A percentile compares a stretch with the other conserved stretches of the same genome.
Conservation (phyloP, 345 rosid genomes). For the Combretum micranthum region DNA sequence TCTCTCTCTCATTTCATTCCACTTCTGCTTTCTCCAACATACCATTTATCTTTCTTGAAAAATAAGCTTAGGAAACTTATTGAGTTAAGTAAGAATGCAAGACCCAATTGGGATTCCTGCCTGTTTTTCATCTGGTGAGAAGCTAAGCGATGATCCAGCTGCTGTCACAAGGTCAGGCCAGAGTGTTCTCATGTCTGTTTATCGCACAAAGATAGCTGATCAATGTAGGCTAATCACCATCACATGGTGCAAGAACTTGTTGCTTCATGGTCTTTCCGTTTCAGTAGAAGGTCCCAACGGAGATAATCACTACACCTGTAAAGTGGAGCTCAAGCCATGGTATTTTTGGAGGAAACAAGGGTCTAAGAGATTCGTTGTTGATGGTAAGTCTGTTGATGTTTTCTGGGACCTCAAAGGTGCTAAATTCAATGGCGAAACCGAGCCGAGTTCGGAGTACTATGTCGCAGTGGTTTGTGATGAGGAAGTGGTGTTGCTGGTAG, state of each 20-base stretch:
- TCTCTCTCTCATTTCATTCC: constrained; percentile 9
- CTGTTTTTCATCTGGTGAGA: constrained; percentile 51
- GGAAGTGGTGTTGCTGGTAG: constrained; percentile 74
- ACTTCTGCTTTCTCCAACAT: constrained; percentile 13
- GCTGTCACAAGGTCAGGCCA: constrained; percentile 56
- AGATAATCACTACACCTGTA: constrained; percentile 43
- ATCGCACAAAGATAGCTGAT: constrained; percentile 48
- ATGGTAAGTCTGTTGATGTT: constrained; percentile 45
- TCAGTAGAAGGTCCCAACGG: constrained; percentile 44
- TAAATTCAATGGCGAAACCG: constrained; percentile 61
- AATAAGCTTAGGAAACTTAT: constrained; percentile 1
- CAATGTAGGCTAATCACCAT: constrained; percentile 52
- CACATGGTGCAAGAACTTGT: constrained; percentile 59
- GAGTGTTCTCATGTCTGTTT: constrained; percentile 59
- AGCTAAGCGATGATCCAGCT: constrained; percentile 35
- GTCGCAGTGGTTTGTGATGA: constrained; percentile 75
- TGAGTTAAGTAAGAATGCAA: constrained; percentile 27
- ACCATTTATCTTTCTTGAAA: constrained; percentile 3
- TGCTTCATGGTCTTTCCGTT: constrained; percentile 52
- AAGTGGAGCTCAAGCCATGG: constrained; percentile 71
- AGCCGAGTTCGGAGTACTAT: constrained; percentile 57
- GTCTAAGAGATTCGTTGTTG: constrained; percentile 37
- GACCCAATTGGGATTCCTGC: constrained; percentile 53
- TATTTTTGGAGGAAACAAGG: constrained; percentile 80
- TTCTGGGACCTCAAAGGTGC: constrained; percentile 64